Percentiles rank a stretch among this genome's conserved stretches.
These are phyloP conservation scores for Panicum virgatum DNA, from an alignment of 202 grass and related monocot species.

Conservation along the genomic window DNA sequence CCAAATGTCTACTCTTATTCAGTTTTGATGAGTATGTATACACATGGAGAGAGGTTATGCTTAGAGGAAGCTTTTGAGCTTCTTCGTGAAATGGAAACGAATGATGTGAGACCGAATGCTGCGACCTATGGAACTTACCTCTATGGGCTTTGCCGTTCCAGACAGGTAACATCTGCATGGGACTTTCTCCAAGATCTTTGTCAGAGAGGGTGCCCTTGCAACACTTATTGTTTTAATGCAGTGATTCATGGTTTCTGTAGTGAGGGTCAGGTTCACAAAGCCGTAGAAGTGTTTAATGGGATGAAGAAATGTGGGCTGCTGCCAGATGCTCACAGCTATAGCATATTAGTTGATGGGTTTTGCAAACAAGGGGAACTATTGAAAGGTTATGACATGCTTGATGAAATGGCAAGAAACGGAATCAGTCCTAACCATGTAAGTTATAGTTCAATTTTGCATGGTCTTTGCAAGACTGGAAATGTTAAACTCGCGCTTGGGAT, in stretches of 20 bases:
- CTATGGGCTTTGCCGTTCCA: constrained; percentile 60
- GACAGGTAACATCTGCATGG: constrained; percentile 53
- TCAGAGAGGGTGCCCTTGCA: constrained; percentile 54
- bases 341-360: constrained; percentile 71
- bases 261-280: constrained; percentile 45
- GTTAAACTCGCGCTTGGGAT: constrained; percentile 49
- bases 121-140: constrained; percentile 73
- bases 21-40: constrained; percentile 70
- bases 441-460: constrained; percentile 71
- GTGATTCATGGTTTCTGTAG: constrained; percentile 82
- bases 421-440: constrained; percentile 57
- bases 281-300: constrained; percentile 50
- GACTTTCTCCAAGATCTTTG: constrained; percentile 58
- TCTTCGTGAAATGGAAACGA: constrained; percentile 67
- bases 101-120: constrained; percentile 59
- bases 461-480: constrained; percentile 65
- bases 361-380: constrained; percentile 65
- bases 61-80: constrained; percentile 56
- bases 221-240: constrained; percentile 74
- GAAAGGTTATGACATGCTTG: constrained; percentile 51
- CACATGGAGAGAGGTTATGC: constrained; percentile 52
- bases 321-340: constrained; percentile 76
- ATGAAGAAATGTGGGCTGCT: constrained; percentile 53
- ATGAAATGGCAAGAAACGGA: constrained; percentile 62
- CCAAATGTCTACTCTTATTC: constrained; percentile 88